Evolutionary conservation across 805 yeast species (phyloP), one percentile per base, ranked within the genome.

Genomic region (Cyberlindnera mississippiensis): DNA sequence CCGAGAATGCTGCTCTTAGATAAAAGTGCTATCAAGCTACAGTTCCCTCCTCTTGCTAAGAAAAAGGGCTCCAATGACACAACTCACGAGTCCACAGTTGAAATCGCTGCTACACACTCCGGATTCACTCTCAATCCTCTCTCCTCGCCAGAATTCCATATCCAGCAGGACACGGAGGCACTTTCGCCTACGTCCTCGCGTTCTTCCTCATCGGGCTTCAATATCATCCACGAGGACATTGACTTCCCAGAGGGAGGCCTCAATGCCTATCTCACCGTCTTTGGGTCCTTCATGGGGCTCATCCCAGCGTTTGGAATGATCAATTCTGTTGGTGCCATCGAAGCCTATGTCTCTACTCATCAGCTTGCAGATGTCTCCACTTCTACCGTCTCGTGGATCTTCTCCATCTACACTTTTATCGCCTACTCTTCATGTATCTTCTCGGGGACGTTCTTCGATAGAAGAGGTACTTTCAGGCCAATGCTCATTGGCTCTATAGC

Each of bases 261-360:
- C 32, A 52, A 56, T 46, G 83, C 84, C 0, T 76, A 75, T 60
- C 47, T 61, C 9, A 80, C 77, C 2, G 75, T 77, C 2, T 52
- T 75, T 26, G 86, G 85, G 3, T 67, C 76, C 2, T 76, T 76
- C 48, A 57, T 74, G 42, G 85, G 85, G 0, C 63, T 74, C 12
- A 60, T 72, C 6, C 73, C 76, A 3, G 69, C 69, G 19, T 70
- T 77, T 41, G 86, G 87, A 0, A 57, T 76, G 39, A 61, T 76
- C 53, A 80, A 79, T 50, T 62, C 80, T 1, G 68, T 75, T 29
- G 85, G 86, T 42, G 82, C 80, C 2, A 68, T 80, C 28, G 80
- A 80, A 56, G 71, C 82, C 0, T 76, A 79, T 47, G 69, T 80
- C 5, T 66, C 75, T 2, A 59, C 62, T 3, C 72, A 80, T 56